A percentile compares a stretch with the other conserved stretches of the same genome.
Evolutionary conservation across 2,329 filamentous ascomycete genomes (phyloP).

Genomic region (Fusarium tanahbumbuense): DNA sequence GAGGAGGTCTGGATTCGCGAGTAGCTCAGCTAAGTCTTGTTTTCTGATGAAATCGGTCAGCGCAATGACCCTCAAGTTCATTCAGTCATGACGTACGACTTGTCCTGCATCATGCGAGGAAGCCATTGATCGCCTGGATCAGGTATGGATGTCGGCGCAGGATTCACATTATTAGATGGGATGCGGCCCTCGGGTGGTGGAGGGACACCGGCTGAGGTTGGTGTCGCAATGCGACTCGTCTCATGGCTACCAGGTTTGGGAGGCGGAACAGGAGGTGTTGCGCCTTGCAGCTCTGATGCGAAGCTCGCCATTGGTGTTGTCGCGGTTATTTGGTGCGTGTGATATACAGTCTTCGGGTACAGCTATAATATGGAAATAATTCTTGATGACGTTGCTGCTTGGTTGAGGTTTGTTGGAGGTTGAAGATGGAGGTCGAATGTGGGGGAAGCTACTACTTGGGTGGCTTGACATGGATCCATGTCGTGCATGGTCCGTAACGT

Average conservation of each 20-base stretch:
- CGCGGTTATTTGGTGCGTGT: neutral
- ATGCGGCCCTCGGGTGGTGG: constrained; percentile 53
- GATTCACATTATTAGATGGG: constrained; percentile 30
- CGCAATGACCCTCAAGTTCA: constrained; percentile 18
- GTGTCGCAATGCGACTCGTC: constrained; percentile 73
- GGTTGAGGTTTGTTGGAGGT: constrained; percentile 4
- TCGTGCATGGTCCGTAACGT: constrained; percentile 13
- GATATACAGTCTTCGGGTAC: neutral
- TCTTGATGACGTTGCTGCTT: neutral
- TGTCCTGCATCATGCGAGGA: constrained; percentile 79
- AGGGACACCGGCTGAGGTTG: constrained; percentile 61
- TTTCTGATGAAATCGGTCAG: constrained; percentile 64
- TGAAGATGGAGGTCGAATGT: constrained; percentile 20
- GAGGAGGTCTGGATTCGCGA: constrained; percentile 74
- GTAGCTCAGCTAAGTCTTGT: constrained; percentile 78
- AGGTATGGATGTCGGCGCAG: constrained; percentile 54
- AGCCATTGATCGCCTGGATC: constrained; percentile 82
- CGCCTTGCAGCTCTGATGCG: constrained; percentile 45
- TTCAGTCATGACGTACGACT: constrained; percentile 70
- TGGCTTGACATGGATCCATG: neutral
- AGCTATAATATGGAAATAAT: neutral
- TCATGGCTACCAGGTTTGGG: constrained; percentile 79
- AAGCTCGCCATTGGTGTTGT: constrained; percentile 46
- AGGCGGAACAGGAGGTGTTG: constrained; percentile 72
- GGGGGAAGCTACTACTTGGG: constrained; percentile 15